Base-by-base conservation (phyloP, 208 protist genomes). In the Crithidia expoeki region DNA sequence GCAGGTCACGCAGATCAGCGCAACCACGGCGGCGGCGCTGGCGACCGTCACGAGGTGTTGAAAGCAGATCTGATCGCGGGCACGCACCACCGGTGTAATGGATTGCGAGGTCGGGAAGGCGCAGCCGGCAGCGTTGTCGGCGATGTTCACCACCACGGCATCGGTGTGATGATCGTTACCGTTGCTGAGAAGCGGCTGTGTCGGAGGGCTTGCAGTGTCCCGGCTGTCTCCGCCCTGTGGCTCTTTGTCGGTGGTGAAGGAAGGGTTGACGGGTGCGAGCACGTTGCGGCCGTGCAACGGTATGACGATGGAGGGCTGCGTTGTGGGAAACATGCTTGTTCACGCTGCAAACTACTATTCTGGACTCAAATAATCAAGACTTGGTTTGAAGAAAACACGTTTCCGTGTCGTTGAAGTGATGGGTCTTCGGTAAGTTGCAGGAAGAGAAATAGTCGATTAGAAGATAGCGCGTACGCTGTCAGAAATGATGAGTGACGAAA, bases 1-100 rank as follows among this genome's bases (percentile, higher is more conserved):
- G 27, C 50, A 56, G 28, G 34, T 42, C n/a, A 68, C 61, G 23
- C 62, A 12, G 40, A 76, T 7, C 33, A 63, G 25, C 30, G 6
- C 23, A 14, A 25, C 16, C 10, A 47, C 30, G 4, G 42, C 38
- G 7, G 28, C 32, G 36, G 47, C 44, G 2, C 11, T 34, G 7
- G 40, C 36, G 1, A 30, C 25, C 32, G 59, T 21, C 7, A 68
- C n/a, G 28, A 79, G 51, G n/a, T 64, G 34, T 12, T 28, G 66
- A 14, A 72, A 74, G 36, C 69, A 75, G 0, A 53, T 25, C 6
- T 55, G 32, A 4, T 81, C 76, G 19, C 65, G 72, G 10, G 62
- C 5, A 27, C 42, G 32, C 52, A 63, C 44, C 42, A 68, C 57
- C 32, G 70, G 52, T 4, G 61, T 47, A 7, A 28, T 25, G 30